Base-by-base conservation (phyloP, 495 filamentous ascomycete genomes). In the Trichoderma reesei region DNA sequence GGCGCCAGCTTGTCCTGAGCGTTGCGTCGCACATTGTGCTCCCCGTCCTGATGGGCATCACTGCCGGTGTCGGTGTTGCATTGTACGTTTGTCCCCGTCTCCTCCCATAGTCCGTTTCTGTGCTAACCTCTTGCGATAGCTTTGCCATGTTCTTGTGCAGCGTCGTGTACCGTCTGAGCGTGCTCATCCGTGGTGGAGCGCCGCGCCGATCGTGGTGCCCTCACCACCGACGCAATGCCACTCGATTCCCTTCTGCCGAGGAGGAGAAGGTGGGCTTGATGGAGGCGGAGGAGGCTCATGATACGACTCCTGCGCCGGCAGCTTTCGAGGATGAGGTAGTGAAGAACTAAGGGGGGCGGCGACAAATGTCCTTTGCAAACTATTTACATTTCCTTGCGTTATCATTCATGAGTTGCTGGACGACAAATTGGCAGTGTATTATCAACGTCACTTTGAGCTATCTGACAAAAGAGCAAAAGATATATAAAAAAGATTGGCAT, bases 21-120 rank as follows among this genome's bases (percentile, higher is more conserved):
- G 73, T 83, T 41, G 73, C 73, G 42, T 70, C 76, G 9, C 78
- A 82, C 65, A 78, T 84, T 39, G 67, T 84, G 20, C 71, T 84
- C 31, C 82, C 82, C 0, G 71, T 83, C 26, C 65, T 80, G 16
- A 70, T 84, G 59, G 82, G 82, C 60, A 75, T 84, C 54, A 70
- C 78, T 36, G 80, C 79, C 62, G 82, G 82, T 67, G 73, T 84
- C n/a, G 72, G 71, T 56, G 75, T 79, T 59, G 80, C 79, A 74
- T 67, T 82, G 79, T 80, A 72, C 72, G 78, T 75, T 63, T 60
- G 34, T 13, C 31, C 31, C 5, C 18, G 38, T 41, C 14, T 20
- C 59, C 16, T 16, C 48, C 1, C 11, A 42, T 41, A 20, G 26
- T 36, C n/a, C 38, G 9, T 36, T 38, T 54, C 10, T 8, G 46